Conservation (phyloP, 495 filamentous ascomycete species). For the Penicillium maclennaniae region DNA sequence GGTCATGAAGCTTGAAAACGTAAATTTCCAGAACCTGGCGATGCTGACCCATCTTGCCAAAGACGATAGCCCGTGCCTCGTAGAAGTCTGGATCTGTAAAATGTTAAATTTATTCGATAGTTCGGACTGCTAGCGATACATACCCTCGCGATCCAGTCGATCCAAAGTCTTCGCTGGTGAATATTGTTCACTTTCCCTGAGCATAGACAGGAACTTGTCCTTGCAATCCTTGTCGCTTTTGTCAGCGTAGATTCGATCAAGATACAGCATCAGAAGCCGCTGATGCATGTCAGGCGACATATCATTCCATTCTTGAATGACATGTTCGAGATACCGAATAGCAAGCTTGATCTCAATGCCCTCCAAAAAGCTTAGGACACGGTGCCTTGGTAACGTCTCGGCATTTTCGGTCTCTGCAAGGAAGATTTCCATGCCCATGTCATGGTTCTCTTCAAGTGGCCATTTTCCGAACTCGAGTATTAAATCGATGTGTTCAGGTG, state of each 20-base stretch:
- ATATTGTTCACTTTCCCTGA: conserved; percentile 75
- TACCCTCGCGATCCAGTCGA: conserved; percentile 74
- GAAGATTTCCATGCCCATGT: conserved; percentile 93
- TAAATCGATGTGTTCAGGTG: conserved; percentile 82
- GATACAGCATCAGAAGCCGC: conserved; percentile 68
- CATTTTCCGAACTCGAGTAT: conserved; percentile 89
- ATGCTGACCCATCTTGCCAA: conserved; percentile 94
- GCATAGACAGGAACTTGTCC: conserved; percentile 65
- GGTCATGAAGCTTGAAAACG: conserved; percentile 87
- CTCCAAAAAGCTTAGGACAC: conserved; percentile 70
- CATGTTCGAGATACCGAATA: conserved; percentile 83
- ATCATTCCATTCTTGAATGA: conserved; percentile 84
- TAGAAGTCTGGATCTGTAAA: conserved; percentile 73
- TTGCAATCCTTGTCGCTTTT: conserved; percentile 54
- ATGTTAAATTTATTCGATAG: background rate
- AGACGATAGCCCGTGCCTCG: conserved; percentile 85
- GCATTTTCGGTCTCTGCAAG: conserved; percentile 91
- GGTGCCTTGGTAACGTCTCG: conserved; percentile 76
- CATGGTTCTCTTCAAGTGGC: conserved; percentile 69
- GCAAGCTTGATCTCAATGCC: conserved; percentile 66
- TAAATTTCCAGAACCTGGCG: conserved; percentile 93
- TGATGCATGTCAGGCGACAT: conserved; percentile 84
- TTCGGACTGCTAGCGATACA: conserved; percentile 13
- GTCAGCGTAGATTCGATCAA: conserved; percentile 51
- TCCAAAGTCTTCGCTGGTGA: conserved; percentile 70